Evolutionary conservation across 108 stramenopile species (phyloP).

Genomic region (Skeletonema marinoi): DNA sequence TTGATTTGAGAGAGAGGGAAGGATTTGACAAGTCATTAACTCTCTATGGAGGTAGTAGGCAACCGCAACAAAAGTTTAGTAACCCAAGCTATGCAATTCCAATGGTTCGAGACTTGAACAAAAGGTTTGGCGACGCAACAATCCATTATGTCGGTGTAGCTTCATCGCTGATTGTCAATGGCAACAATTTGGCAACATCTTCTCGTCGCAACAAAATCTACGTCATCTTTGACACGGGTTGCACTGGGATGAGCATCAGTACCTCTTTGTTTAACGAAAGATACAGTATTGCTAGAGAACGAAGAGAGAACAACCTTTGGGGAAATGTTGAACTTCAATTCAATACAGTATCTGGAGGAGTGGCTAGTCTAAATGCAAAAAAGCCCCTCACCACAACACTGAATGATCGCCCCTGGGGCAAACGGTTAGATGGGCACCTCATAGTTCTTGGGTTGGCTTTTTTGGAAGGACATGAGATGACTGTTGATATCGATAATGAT

Average conservation of each 20-base stretch:
- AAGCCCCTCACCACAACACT: conserved; percentile 39
- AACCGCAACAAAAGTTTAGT: neutral
- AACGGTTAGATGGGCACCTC: conserved; percentile 26
- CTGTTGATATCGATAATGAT: conserved; percentile 26
- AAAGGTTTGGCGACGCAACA: conserved; percentile 64
- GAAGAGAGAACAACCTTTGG: conserved; percentile 33
- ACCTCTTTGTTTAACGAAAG: conserved; percentile 33
- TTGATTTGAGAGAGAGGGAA: conserved; percentile 30
- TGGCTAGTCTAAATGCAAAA: conserved; percentile 20
- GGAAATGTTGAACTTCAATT: conserved; percentile 29
- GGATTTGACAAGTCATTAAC: conserved; percentile 35
- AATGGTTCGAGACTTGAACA: conserved; percentile 48
- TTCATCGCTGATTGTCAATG: conserved; percentile 51
- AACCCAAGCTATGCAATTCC: conserved; percentile 42
- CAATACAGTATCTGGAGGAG: conserved; percentile 14
- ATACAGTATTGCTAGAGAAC: conserved; percentile 27
- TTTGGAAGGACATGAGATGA: conserved; percentile 27
- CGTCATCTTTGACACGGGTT: conserved; percentile 52
- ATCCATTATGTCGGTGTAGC: conserved; percentile 64
- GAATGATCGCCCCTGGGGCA: conserved; percentile 39
- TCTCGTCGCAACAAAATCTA: conserved; percentile 23
- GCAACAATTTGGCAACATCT: conserved; percentile 28
- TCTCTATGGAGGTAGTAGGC: conserved; percentile 30
- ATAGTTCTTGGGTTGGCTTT: conserved; percentile 40
- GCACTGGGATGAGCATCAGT: conserved; percentile 40